These are phyloP conservation scores for Daldinia loculata DNA, from an alignment of 495 filamentous ascomycete genomes.

Conservation along the genomic window DNA sequence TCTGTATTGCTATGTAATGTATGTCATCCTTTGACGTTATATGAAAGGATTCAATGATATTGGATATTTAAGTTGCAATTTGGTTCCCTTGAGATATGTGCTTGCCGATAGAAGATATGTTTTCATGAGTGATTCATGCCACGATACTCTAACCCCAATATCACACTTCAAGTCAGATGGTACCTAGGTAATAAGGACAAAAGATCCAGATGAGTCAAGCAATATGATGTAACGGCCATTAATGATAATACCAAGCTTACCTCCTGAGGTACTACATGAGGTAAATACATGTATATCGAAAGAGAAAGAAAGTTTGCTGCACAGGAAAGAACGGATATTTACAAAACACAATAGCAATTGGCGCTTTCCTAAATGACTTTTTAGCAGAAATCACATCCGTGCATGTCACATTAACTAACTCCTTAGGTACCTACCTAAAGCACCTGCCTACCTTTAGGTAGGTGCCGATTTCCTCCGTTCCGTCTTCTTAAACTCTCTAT, in stretches of 20 bases:
- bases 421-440: neutral
- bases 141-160: neutral
- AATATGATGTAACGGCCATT: neutral
- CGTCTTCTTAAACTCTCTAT: neutral
- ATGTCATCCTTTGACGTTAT: slow-evolving; percentile 19
- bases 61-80: slow-evolving; percentile 6
- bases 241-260: neutral
- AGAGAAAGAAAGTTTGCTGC: neutral
- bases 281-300: neutral
- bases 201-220: neutral
- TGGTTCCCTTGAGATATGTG: neutral
- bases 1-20: slow-evolving; percentile 42
- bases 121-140: neutral
- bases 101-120: neutral
- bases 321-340: neutral
- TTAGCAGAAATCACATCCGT: neutral
- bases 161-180: neutral
- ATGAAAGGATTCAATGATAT: slow-evolving; percentile 27
- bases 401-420: too few relatives aligned
- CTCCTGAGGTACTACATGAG: neutral
- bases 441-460: neutral
- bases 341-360: neutral
- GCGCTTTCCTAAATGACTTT: neutral
- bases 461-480: neutral
- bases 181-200: too few relatives aligned